Evolutionary conservation across 768 basidiomycete genomes (phyloP), one percentile per base, ranked within the genome.

Genomic region (Suillus tomentosus): DNA sequence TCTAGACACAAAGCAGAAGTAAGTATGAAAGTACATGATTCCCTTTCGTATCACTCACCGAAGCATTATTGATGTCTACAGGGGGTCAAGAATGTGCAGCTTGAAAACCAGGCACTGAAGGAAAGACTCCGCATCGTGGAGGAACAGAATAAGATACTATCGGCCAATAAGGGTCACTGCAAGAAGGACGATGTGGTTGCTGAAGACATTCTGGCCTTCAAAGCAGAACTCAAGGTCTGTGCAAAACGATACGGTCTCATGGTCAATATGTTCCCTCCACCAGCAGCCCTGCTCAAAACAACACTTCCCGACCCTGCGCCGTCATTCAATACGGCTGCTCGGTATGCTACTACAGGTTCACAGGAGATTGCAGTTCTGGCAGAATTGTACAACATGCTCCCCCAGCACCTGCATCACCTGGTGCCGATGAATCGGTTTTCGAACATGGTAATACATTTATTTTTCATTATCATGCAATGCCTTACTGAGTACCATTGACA

Each of bases 181-280:
- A 43, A 43, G 43, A 6, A 43, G 43, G 43, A 43, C 19, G 0
- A 43, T 17, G 7, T 0, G 3, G 43, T 19, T 43, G 8, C 17
- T 6, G 8, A 43, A 43, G 43, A 43, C 7, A 43, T 43, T 9
- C 3, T 9, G 7, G 17, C 43, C 17, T 43, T 43, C 3, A 8
- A 1, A 43, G 8, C 43, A 9, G 43, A 43, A 43, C 43, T 43
- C 0, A 43, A 43, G 43, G 3, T 43, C 43, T 43, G 43, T 6
- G 19, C 19, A 3, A 43, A 50, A 24, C 13, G 3, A n/a, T 63
- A 57, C 7, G 24, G 62, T 3, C 24, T 63, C 17, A 63, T 22
- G 62, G 14, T 57, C 42, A 55, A 63, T 4, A 39, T 57, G 55
- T 57, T 40, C 54, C 40, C 54, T 13, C 37, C 51, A 8, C 42